phyloP scores from a whole-genome alignment of 768 basidiomycete species.

The Cyclocybe cylindracea region DNA sequence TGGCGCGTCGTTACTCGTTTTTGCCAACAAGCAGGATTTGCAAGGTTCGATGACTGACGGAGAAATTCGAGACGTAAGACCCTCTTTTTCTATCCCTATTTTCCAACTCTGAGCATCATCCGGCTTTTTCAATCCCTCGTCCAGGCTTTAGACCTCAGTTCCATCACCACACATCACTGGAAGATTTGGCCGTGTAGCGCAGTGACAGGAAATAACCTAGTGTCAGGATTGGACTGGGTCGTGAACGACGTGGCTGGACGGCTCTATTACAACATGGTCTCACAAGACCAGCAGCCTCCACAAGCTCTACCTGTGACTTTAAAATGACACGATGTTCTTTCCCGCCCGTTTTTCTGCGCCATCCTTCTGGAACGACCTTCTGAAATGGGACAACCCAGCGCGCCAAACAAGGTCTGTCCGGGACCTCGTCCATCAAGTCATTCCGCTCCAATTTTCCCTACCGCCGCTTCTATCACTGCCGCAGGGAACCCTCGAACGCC shows the following conservation, averaged over 20 bases:
- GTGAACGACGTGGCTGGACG: constrained; percentile 86
- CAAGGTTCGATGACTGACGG: constrained; percentile 77
- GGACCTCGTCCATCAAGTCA: constrained; percentile 1
- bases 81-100: constrained; percentile 16
- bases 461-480: constrained; percentile 13
- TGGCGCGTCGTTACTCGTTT: constrained; percentile 93
- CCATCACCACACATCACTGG: constrained; percentile 90
- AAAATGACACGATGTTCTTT: constrained; percentile 10
- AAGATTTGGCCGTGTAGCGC: constrained; percentile 91
- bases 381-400: background rate
- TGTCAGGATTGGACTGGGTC: constrained; percentile 89
- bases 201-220: constrained; percentile 82
- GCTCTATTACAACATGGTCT: constrained; percentile 72
- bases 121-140: background rate
- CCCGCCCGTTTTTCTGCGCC: constrained; percentile 4
- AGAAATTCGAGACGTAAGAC: constrained; percentile 82
- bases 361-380: constrained; percentile 5
- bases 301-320: constrained; percentile 3
- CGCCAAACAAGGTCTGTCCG: background rate
- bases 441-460: constrained; percentile 15
- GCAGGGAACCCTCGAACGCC: constrained; percentile 7
- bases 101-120: constrained; percentile 14
- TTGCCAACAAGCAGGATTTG: constrained; percentile 98
- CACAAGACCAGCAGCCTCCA: constrained; percentile 18
- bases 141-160: constrained; percentile 78